Conservation (phyloP, 1,284 basidiomycete genomes). For the Salmacisia buchloeana region DNA sequence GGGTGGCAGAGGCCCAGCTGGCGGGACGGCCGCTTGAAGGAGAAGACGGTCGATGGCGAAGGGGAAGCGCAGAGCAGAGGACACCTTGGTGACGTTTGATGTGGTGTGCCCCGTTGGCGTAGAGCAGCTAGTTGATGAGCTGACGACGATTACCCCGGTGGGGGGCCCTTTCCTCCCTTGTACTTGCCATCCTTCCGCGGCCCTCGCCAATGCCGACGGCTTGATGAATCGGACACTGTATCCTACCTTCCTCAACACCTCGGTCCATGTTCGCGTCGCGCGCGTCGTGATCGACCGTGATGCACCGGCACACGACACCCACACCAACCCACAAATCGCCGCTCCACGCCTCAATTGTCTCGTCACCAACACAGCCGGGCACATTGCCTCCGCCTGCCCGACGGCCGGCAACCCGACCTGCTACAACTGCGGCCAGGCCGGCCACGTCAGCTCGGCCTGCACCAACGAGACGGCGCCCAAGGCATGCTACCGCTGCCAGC, state of each 20-base stretch:
- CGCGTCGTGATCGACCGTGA: neutral
- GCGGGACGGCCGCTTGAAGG: no score
- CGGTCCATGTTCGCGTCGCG: no score
- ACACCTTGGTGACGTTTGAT: no score
- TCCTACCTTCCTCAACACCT: no score
- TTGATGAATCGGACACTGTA: no score
- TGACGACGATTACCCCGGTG: neutral
- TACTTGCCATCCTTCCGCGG: neutral
- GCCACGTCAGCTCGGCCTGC: slow-evolving; percentile 43
- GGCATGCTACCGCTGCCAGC: slow-evolving; percentile 46
- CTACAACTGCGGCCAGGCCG: slow-evolving; percentile 43
- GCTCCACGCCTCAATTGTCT: no score
- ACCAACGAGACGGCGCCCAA: slow-evolving; percentile 44
- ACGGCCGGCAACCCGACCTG: slow-evolving; percentile 42
- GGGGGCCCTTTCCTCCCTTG: neutral
- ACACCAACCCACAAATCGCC: no score
- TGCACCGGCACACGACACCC: neutral
- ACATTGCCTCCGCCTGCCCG: slow-evolving; percentile 44
- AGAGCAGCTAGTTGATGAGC: neutral
- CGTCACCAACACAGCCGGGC: slow-evolving; percentile 30
- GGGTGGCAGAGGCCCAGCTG: no score
- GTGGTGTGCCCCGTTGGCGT: neutral
- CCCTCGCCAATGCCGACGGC: no score
- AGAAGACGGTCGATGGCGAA: no score
- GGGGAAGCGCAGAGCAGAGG: no score